phyloP scores from a whole-genome alignment of 2,329 filamentous ascomycete genomes.

The Exophiala sp. region DNA sequence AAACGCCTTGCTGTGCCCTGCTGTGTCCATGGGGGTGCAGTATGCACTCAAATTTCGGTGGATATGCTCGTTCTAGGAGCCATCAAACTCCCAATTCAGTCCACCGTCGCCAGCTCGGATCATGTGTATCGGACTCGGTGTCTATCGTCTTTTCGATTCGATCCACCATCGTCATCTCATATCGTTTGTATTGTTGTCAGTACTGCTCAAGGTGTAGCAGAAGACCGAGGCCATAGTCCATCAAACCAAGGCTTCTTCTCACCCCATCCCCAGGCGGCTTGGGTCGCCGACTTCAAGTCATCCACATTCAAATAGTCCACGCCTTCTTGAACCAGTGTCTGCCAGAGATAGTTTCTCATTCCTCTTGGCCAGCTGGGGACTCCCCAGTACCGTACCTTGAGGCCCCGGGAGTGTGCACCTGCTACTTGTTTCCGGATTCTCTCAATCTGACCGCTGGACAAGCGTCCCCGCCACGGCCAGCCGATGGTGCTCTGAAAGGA shows the following conservation, averaged over 20 bases:
- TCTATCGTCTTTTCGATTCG: too few relatives aligned
- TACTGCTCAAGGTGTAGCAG: too few relatives aligned
- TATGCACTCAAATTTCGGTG: not conserved
- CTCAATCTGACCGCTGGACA: conserved; percentile 41
- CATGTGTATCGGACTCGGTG: too few relatives aligned
- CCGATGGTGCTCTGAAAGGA: conserved; percentile 47
- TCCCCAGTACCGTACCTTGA: conserved; percentile 54
- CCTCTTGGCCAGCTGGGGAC: conserved; percentile 51
- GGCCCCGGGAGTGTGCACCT: conserved; percentile 46
- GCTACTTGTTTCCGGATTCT: conserved; percentile 48
- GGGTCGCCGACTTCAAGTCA: conserved; percentile 47
- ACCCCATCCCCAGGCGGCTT: conserved; percentile 43
- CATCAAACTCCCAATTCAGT: not conserved
- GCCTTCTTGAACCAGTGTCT: conserved; percentile 48
- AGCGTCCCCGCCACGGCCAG: conserved; percentile 44
- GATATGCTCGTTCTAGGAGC: not conserved
- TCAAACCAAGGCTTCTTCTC: conserved; percentile 25
- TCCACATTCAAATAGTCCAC: conserved; percentile 55
- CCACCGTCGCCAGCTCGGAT: too few relatives aligned
- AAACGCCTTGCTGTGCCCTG: conserved; percentile 4
- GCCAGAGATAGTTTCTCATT: conserved; percentile 52
- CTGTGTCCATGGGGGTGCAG: not conserved
- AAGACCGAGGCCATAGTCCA: conserved; percentile 33
- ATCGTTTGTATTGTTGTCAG: too few relatives aligned
- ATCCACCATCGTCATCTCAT: not conserved